phyloP scores from a whole-genome alignment of 805 yeast genomes.

The Candida tallmaniae region DNA sequence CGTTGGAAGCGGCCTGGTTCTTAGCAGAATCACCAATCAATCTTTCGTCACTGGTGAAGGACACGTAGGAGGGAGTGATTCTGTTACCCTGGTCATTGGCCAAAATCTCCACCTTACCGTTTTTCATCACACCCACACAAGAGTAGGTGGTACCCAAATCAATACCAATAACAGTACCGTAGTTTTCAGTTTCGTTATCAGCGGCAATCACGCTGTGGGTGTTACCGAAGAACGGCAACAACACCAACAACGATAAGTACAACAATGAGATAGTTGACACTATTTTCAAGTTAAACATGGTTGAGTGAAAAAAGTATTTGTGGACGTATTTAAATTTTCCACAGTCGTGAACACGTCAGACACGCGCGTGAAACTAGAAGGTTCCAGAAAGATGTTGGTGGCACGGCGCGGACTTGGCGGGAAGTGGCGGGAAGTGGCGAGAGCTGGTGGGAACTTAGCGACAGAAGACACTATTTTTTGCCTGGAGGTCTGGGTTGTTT shows the following conservation, averaged over 20 bases:
- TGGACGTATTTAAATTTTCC: slow-evolving; percentile 1
- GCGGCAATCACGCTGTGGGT: slow-evolving; percentile 14
- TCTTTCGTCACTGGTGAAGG: slow-evolving; percentile 90
- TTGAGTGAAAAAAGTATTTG: not conserved
- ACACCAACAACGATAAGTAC: slow-evolving; percentile 16
- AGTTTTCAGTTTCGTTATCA: slow-evolving; percentile 27
- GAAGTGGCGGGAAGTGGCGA: too few relatives aligned
- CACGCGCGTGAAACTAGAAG: too few relatives aligned
- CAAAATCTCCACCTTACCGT: slow-evolving; percentile 89
- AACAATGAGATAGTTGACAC: slow-evolving; percentile 3
- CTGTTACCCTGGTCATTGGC: slow-evolving; percentile 99
- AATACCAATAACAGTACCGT: slow-evolving; percentile 60
- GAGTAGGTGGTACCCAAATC: slow-evolving; percentile 90
- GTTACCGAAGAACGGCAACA: slow-evolving; percentile 31
- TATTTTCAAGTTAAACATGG: slow-evolving; percentile 1
- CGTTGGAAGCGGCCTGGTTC: slow-evolving; percentile 96
- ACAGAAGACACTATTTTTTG: too few relatives aligned
- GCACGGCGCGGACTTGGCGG: too few relatives aligned
- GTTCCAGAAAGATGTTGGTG: too few relatives aligned
- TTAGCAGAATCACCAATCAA: slow-evolving; percentile 95
- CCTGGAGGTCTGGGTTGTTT: too few relatives aligned
- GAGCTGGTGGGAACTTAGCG: too few relatives aligned
- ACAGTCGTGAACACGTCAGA: too few relatives aligned
- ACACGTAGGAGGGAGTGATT: slow-evolving; percentile 94
- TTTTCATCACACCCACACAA: slow-evolving; percentile 92